Evolutionary conservation across 805 yeast genomes (phyloP).

Genomic region (Metschnikowia amazonensis): DNA sequence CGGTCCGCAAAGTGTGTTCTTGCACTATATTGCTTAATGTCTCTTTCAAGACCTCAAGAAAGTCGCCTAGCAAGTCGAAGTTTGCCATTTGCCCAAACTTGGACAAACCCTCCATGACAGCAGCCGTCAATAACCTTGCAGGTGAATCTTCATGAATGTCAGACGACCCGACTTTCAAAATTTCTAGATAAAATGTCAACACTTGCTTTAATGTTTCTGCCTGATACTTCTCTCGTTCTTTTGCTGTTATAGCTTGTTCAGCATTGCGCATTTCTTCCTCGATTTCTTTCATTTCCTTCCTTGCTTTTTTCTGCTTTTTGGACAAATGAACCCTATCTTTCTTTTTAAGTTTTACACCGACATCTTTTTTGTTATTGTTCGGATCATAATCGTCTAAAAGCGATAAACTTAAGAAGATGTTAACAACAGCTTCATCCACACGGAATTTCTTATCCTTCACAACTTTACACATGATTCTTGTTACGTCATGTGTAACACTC

Average conservation of each 20-base stretch:
- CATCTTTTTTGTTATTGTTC: conserved; percentile 39
- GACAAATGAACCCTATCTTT: conserved; percentile 88
- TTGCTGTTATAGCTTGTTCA: conserved; percentile 80
- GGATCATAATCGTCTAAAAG: conserved; percentile 73
- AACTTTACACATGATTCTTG: conserved; percentile 64
- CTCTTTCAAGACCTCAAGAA: conserved; percentile 84
- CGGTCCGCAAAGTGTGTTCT: conserved; percentile 40
- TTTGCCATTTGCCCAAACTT: conserved; percentile 90
- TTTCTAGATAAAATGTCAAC: conserved; percentile 70
- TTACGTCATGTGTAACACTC: conserved; percentile 69
- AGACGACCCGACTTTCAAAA: conserved; percentile 50
- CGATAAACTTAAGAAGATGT: conserved; percentile 64
- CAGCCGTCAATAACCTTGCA: conserved; percentile 58
- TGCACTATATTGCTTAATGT: conserved; percentile 54
- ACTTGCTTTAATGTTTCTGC: conserved; percentile 75
- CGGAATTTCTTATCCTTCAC: conserved; percentile 69
- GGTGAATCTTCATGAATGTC: conserved; percentile 40
- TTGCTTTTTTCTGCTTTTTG: conserved; percentile 82
- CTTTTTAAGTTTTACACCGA: conserved; percentile 58
- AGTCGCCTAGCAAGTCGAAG: conserved; percentile 87
- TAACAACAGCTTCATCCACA: conserved; percentile 79
- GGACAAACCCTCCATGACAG: conserved; percentile 88
- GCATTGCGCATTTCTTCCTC: conserved; percentile 88
- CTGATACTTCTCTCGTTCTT: conserved; percentile 82
- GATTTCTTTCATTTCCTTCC: conserved; percentile 81